Evolutionary conservation across 164 flowering plant species (phyloP).

Genomic region (Houttuynia cordata): DNA sequence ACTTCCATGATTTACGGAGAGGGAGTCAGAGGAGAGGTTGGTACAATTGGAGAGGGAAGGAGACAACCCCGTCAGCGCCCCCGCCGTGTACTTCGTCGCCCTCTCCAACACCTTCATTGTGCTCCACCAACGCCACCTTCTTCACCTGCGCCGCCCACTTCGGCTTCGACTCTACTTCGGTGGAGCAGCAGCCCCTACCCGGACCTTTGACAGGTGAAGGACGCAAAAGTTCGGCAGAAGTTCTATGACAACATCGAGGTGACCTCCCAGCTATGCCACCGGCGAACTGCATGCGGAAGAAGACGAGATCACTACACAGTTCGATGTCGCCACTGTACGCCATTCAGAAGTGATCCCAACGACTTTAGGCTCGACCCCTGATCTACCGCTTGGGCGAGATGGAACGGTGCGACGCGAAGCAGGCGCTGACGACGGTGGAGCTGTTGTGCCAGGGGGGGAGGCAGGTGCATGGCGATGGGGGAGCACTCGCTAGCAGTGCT

Average conservation of each 20-base stretch:
- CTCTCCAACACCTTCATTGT: slow-evolving; percentile 66
- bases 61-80: slow-evolving; percentile 60
- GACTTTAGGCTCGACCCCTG: slow-evolving; percentile 7
- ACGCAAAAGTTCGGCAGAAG: slow-evolving; percentile 22
- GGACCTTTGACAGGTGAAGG: slow-evolving; percentile 35
- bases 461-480: slow-evolving; percentile 61
- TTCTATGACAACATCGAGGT: slow-evolving; percentile 37
- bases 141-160: slow-evolving; percentile 39
- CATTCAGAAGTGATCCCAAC: not conserved
- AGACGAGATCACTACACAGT: too few species aligned
- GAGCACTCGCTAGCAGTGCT: slow-evolving; percentile 67
- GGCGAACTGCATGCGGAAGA: not conserved
- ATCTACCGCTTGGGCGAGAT: slow-evolving; percentile 51
- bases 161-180: slow-evolving; percentile 9
- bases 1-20: too few species aligned
- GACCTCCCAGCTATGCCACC: slow-evolving; percentile 12
- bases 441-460: slow-evolving; percentile 58
- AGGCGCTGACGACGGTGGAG: slow-evolving; percentile 86
- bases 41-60: too few species aligned
- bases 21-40: too few species aligned
- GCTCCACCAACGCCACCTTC: slow-evolving; percentile 48
- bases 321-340: too few species aligned
- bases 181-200: slow-evolving; percentile 72
- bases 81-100: slow-evolving; percentile 93
- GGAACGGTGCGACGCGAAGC: slow-evolving; percentile 75